Conservation (phyloP, 1,284 basidiomycete species). For the Cryptococcus depauperatus region DNA sequence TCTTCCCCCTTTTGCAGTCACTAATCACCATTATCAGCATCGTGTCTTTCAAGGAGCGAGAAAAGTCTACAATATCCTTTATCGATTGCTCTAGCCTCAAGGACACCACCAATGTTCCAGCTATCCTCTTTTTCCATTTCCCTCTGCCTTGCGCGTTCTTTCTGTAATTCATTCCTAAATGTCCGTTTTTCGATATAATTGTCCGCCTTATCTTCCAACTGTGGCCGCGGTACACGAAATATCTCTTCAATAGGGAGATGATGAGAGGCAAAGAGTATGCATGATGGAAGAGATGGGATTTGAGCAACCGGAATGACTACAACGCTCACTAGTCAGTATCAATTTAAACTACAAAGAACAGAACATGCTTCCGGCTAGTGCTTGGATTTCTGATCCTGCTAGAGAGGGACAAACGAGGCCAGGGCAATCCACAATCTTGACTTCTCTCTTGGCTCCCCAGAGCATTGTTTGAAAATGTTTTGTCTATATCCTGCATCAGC, state of each 20-base stretch:
- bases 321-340: not conserved
- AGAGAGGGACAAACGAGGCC: slow-evolving; percentile 74
- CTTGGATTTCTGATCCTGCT: slow-evolving; percentile 71
- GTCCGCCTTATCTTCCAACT: slow-evolving; percentile 42
- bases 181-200: slow-evolving; percentile 31
- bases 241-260: slow-evolving; percentile 71
- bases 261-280: slow-evolving; percentile 59
- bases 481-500: slow-evolving; percentile 52
- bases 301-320: slow-evolving; percentile 80
- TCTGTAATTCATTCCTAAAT: slow-evolving; percentile 43
- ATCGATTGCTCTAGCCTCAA: slow-evolving; percentile 64
- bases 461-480: slow-evolving; percentile 90
- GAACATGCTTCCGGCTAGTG: slow-evolving; percentile 39
- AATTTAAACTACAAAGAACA: not conserved
- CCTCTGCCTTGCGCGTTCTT: slow-evolving; percentile 48
- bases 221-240: slow-evolving; percentile 49
- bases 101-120: slow-evolving; percentile 56
- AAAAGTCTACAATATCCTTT: slow-evolving; percentile 55
- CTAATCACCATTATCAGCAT: slow-evolving; percentile 13
- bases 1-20: slow-evolving; percentile 80
- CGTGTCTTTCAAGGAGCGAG: not conserved
- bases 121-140: slow-evolving; percentile 58
- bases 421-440: slow-evolving; percentile 77
- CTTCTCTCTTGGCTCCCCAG: slow-evolving; percentile 59
- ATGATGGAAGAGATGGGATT: slow-evolving; percentile 69